Base-by-base conservation (phyloP, 495 filamentous ascomycete genomes). In the Sphaerosporella brunnea region DNA sequence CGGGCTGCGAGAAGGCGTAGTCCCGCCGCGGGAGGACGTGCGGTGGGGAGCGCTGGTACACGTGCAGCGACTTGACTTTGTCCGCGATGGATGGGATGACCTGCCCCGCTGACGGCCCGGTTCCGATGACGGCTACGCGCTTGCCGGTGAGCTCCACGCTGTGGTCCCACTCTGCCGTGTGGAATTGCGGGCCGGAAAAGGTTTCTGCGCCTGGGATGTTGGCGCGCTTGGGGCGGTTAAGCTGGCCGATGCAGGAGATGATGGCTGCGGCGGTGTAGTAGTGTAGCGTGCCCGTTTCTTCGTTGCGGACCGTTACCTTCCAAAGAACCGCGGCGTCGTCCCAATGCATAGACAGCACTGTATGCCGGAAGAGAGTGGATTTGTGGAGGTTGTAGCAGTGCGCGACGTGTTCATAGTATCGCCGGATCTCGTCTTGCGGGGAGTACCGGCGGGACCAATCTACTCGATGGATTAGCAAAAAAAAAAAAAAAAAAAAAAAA, bases 91-190 rank as follows among this genome's bases (percentile, higher is more conserved):
- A 40, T 4, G 53, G 51, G 1, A 64, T 13, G n/a, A 64, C 59
- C 26, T 63, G 60, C 21, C 61, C 51, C 5, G 54, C 60, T 2
- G 55, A 49, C 32, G 52, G 71, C 2, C 72, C 70, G 40, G 68
- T 68, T 0, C 73, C 74, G 43, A 78, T 69, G 0, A 76, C 58
- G 2, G 69, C 72, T 30, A 78, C 68, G 10, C 53, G 62, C 52
- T 74, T 70, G 11, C 64, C 65, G 49, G 65, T 51, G 11, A 59
- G 65, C 48, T 71, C 50, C 20, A 48, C 24, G 15, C 9, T 11
- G 20, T 37, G 35, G 21, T 37, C 34, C 45, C 45, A 48, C n/a
- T 48, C 45, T 4, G 35, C 35, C 5, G 45, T 39, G 23, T 48
- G 45, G 34, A 37, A 48, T 39, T 48, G 45, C 18, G 32, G 45